Percentiles rank a stretch among this genome's conserved stretches.
These are phyloP conservation scores for Apophysomyces trapeziformis DNA, from an alignment of 371 early-diverging fungal genomes.

Conservation along the genomic window DNA sequence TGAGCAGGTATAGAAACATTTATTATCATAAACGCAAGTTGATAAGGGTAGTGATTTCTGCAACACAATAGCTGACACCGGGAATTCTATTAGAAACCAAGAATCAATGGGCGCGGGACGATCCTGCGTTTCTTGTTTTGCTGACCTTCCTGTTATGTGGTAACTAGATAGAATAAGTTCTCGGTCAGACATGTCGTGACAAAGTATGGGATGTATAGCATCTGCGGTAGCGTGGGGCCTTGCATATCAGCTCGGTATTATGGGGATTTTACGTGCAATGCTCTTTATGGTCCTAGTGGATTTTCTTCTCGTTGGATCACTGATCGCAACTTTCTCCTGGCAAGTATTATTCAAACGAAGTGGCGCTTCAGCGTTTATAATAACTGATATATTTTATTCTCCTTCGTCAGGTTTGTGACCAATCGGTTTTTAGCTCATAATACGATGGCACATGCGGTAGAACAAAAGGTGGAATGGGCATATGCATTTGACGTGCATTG, in stretches of 20 bases:
- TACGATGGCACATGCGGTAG: conserved; percentile 75
- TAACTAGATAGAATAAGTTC: conserved; percentile 35
- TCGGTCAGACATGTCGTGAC: background rate
- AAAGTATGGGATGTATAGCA: conserved; percentile 39
- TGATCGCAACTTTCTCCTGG: conserved; percentile 75
- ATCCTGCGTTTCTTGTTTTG: conserved; percentile 88
- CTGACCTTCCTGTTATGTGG: conserved; percentile 62
- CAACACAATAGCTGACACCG: background rate
- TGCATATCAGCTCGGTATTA: conserved; percentile 60
- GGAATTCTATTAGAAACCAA: conserved; percentile 75
- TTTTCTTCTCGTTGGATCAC: conserved; percentile 70
- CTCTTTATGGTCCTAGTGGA: conserved; percentile 79
- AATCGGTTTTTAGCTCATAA: conserved; percentile 81
- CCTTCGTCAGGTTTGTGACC: conserved; percentile 61
- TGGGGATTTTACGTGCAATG: conserved; percentile 67
- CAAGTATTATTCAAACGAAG: conserved; percentile 29
- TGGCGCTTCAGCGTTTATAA: background rate
- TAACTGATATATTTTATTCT: background rate
- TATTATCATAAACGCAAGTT: conserved; percentile 90
- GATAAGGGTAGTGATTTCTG: background rate
- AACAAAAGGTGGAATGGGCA: conserved; percentile 92
- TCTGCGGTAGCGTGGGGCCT: conserved; percentile 79
- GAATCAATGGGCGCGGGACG: conserved; percentile 95
- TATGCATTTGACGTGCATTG: conserved; percentile 95
- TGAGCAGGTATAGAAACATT: conserved; percentile 80